phyloP scores from a whole-genome alignment of 1,284 basidiomycete species.

The Retiboletus flavoniger region DNA sequence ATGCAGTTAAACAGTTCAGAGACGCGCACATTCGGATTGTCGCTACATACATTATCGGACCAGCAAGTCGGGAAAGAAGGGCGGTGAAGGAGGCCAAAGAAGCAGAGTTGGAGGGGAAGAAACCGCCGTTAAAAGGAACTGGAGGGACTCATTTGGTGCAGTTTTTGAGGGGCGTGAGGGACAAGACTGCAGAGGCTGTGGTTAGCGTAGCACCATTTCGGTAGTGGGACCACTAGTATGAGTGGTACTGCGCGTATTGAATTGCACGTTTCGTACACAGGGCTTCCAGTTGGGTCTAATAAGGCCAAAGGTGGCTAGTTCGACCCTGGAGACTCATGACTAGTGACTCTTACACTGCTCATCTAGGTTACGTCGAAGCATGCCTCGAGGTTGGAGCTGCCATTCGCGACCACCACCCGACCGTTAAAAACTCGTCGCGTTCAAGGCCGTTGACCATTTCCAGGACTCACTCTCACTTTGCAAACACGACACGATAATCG shows the following conservation, averaged over 20 bases:
- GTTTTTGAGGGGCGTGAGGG: constrained; percentile 26
- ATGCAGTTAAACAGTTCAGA: constrained; percentile 75
- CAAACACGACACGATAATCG: neutral
- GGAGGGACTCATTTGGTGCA: constrained; percentile 74
- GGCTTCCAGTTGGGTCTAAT: no score
- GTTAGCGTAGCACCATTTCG: neutral
- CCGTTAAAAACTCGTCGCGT: no score
- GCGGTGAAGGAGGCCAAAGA: constrained; percentile 17
- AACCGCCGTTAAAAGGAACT: constrained; percentile 62
- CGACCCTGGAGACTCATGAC: no score
- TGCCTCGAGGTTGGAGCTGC: no score
- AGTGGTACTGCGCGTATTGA: no score
- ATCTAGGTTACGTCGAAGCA: no score
- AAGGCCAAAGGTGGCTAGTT: no score
- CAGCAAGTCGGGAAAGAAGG: constrained; percentile 45
- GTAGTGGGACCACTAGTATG: neutral
- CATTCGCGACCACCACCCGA: no score
- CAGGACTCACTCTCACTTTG: neutral
- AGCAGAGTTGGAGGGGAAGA: constrained; percentile 27
- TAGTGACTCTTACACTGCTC: no score
- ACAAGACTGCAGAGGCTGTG: constrained; percentile 26
- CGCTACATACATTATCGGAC: constrained; percentile 80
- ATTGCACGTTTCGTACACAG: no score
- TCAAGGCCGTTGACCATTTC: neutral
- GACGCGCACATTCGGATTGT: constrained; percentile 89